A percentile compares a stretch with the other conserved stretches of the same genome.
phyloP scores from a whole-genome alignment of 169 alveolate genomes.

The Eimeria tenella region DNA sequence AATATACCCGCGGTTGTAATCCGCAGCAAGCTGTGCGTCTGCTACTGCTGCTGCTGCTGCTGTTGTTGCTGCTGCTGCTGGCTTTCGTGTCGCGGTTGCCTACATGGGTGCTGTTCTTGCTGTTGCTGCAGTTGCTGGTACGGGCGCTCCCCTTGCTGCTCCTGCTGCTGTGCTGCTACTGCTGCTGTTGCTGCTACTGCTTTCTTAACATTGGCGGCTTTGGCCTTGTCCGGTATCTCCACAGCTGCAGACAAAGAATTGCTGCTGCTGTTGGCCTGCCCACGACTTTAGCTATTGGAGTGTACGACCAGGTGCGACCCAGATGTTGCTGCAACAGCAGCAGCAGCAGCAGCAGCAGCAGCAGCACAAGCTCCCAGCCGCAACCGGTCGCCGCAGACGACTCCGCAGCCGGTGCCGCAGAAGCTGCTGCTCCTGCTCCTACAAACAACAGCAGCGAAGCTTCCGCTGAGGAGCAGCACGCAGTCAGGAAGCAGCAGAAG shows the following conservation, averaged over 20 bases:
- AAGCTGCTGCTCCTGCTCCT: not conserved
- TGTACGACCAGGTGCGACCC: not conserved
- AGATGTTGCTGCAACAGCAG: not conserved
- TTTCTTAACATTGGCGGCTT: not conserved
- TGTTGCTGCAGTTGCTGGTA: not conserved
- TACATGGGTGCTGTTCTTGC: not conserved
- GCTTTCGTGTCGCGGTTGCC: not conserved
- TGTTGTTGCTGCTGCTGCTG: not conserved
- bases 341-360: slow-evolving; percentile 44
- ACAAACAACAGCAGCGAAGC: not conserved
- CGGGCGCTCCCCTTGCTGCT: not conserved
- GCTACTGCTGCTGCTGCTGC: slow-evolving; percentile 3
- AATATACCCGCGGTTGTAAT: slow-evolving; percentile 11
- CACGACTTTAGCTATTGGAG: slow-evolving; percentile 22
- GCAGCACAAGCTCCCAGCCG: not conserved
- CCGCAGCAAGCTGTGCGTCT: not conserved
- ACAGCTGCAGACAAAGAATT: not conserved
- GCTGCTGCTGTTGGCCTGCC: slow-evolving; percentile 60
- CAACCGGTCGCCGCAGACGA: not conserved
- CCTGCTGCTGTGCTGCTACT: not conserved
- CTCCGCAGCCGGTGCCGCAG: slow-evolving; percentile 2
- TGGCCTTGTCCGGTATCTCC: not conserved
- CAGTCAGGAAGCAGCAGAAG: not conserved
- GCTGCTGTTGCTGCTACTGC: not conserved
- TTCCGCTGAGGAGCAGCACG: slow-evolving; percentile 31